phyloP scores from a whole-genome alignment of 2,329 filamentous ascomycete species.

The Neonectria coccinea region DNA sequence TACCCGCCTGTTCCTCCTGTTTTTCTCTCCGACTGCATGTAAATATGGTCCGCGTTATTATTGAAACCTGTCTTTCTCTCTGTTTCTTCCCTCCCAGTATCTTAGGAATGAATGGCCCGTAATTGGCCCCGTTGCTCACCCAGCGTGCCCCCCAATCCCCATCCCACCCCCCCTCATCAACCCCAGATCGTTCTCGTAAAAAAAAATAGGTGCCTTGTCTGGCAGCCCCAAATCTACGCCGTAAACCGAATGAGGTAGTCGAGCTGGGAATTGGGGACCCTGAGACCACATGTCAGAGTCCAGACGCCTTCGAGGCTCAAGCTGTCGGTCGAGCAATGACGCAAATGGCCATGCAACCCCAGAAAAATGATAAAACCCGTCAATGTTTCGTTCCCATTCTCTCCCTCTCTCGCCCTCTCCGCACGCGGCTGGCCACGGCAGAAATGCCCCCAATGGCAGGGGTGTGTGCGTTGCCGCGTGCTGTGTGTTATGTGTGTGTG shows the following conservation, averaged over 20 bases:
- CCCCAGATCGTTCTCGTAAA: conserved; percentile 36
- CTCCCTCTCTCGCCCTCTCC: background rate
- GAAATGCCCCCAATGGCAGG: conserved; percentile 13
- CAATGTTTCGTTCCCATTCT: background rate
- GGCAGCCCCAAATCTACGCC: conserved; percentile 29
- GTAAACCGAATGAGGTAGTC: conserved; percentile 34
- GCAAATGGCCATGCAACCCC: conserved; percentile 24
- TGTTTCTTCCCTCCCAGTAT: background rate
- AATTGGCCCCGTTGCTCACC: conserved; percentile 34
- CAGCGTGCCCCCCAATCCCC: conserved; percentile 30
- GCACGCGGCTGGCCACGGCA: conserved; percentile 35
- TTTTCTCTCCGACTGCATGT: background rate
- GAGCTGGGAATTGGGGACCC: conserved; percentile 11
- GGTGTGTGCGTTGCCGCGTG: conserved; percentile 7
- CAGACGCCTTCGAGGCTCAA: conserved; percentile 24
- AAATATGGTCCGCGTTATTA: background rate
- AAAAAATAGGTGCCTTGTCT: conserved; percentile 14
- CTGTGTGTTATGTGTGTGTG: conserved; percentile 1
- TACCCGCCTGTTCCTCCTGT: background rate
- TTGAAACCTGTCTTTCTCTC: background rate
- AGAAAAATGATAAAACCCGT: conserved; percentile 1
- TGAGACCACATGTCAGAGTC: conserved; percentile 22
- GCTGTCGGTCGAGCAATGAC: conserved; percentile 17
- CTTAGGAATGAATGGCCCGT: conserved; percentile 33
- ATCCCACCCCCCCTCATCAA: conserved; percentile 28